A percentile compares a stretch with the other conserved stretches of the same genome.
These are phyloP conservation scores for Trichopus zeylanicus DNA, from an alignment of 116 monocot species.

Conservation along the genomic window DNA sequence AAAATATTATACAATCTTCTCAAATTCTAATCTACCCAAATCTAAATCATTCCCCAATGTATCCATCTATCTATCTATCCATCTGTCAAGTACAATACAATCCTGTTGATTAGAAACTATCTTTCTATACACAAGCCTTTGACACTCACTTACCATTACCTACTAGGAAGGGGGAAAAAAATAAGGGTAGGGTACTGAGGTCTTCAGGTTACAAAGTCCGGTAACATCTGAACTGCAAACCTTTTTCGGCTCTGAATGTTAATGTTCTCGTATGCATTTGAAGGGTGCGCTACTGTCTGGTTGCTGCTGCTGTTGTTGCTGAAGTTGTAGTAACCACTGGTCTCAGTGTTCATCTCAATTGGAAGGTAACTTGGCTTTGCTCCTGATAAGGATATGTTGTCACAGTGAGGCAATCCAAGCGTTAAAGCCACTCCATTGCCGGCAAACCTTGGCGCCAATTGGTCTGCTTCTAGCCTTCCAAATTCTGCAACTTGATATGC, in stretches of 20 bases:
- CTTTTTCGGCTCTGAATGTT: slow-evolving; percentile 61
- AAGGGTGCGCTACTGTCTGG: slow-evolving; percentile 10
- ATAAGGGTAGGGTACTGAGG: background rate
- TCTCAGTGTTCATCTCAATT: slow-evolving; percentile 31
- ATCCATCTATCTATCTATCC: background rate
- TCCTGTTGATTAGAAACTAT: background rate
- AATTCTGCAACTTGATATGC: slow-evolving; percentile 49
- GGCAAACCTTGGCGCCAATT: slow-evolving; percentile 41
- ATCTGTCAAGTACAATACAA: background rate
- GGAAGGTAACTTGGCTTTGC: slow-evolving; percentile 32
- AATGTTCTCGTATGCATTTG: slow-evolving; percentile 47
- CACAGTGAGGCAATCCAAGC: slow-evolving; percentile 70
- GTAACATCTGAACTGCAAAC: slow-evolving; percentile 62
- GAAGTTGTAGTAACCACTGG: slow-evolving; percentile 14
- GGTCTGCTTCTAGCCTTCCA: slow-evolving; percentile 45
- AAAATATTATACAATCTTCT: background rate
- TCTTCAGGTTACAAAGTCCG: slow-evolving; percentile 58
- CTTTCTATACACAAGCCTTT: background rate
- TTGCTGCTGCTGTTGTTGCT: slow-evolving; percentile 16
- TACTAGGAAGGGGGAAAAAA: background rate
- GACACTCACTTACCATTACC: background rate
- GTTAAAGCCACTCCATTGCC: slow-evolving; percentile 74
- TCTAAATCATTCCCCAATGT: background rate
- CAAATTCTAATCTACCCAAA: background rate
- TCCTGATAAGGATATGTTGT: slow-evolving; percentile 34